Evolutionary conservation across 176 grass and related monocot genomes (phyloP), one percentile per base, ranked within the genome.

Genomic region (Saccharum spontaneum): DNA sequence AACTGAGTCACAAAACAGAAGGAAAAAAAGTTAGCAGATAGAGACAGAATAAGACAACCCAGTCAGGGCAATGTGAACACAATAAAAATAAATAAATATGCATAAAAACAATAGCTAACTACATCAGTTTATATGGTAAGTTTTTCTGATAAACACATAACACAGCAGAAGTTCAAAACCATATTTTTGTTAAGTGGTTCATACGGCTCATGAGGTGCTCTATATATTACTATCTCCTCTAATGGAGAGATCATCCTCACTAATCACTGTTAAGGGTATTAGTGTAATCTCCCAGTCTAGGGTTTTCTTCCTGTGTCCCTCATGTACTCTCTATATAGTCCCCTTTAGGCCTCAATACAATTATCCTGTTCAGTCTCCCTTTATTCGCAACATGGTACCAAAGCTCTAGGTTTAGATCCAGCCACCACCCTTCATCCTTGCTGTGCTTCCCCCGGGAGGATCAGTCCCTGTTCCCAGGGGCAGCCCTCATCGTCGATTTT

Each of bases 1-100:
- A 99, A 90, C 97, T 99, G 88, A 79, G 61, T 39, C 75, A 75
- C 77, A 84, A 87, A 82, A 87, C 3, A 52, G 46, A 83, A 82
- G 24, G 18, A 66, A 48, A 74, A 74, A 83, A 88, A 75, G n/a
- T 86, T 81, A 86, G 70, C 24, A 83, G 8, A 81, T 76, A 57
- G 48, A 41, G 79, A 33, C 36, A 68, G 43, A 74, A 17, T 33
- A 3, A 69, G 23, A 64, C 23, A 71, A 71, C 15, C 26, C 41
- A 71, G 50, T 73, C 81, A 67, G 66, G 34, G 50, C 49, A 75
- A 59, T 20, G 30, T 37, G 28, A 75, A 16, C 28, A 79, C 39
- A 69, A 89, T 84, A 66, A 22, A 79, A 26, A 64, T 20, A 88
- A 79, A 74, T 64, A 8, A 37, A 73, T 2, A 85, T 68, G 40